These are phyloP conservation scores for Paecilomyces formosus DNA, from an alignment of 2,329 filamentous ascomycete genomes.

Conservation along the genomic window DNA sequence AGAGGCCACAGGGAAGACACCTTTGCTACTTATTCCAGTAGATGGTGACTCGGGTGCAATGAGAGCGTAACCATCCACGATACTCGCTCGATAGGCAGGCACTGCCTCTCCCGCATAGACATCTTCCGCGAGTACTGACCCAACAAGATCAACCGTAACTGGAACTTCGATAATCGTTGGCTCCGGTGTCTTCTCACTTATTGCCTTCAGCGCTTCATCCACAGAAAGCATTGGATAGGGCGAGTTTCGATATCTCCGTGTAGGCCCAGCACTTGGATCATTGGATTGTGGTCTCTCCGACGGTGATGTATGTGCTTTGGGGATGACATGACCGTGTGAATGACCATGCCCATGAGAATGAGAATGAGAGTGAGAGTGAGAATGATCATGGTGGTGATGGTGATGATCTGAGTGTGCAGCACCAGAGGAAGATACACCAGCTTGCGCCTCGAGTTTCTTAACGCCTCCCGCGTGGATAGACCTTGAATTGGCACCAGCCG, in stretches of 20 bases:
- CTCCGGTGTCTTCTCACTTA: slow-evolving; percentile 64
- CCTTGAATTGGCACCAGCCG: slow-evolving; percentile 74
- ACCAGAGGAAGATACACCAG: slow-evolving; percentile 48
- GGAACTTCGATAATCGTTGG: slow-evolving; percentile 50
- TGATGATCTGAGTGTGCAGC: slow-evolving; percentile 9
- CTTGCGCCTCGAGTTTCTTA: slow-evolving; percentile 75
- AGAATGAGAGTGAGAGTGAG: slow-evolving; percentile 25
- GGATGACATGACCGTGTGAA: slow-evolving; percentile 54
- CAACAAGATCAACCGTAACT: slow-evolving; percentile 61
- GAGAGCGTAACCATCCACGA: slow-evolving; percentile 92
- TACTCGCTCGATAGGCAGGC: slow-evolving; percentile 89
- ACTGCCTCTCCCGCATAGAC: slow-evolving; percentile 75
- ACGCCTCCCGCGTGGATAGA: slow-evolving; percentile 71
- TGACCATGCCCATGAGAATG: slow-evolving; percentile 53
- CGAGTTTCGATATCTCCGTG: slow-evolving; percentile 70
- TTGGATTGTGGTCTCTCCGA: slow-evolving; percentile 52
- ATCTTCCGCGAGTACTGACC: slow-evolving; percentile 73
- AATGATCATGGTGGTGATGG: slow-evolving; percentile 20
- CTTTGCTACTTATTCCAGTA: slow-evolving; percentile 57
- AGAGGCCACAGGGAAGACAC: slow-evolving; percentile 76
- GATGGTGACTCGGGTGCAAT: slow-evolving; percentile 47
- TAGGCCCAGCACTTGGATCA: slow-evolving; percentile 52
- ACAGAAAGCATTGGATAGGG: slow-evolving; percentile 91
- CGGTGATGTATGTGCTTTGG: slow-evolving; percentile 65
- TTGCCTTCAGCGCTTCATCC: slow-evolving; percentile 66